These are phyloP conservation scores for Pulveroboletus sp. DNA, from an alignment of 768 basidiomycete species.

Conservation along the genomic window DNA sequence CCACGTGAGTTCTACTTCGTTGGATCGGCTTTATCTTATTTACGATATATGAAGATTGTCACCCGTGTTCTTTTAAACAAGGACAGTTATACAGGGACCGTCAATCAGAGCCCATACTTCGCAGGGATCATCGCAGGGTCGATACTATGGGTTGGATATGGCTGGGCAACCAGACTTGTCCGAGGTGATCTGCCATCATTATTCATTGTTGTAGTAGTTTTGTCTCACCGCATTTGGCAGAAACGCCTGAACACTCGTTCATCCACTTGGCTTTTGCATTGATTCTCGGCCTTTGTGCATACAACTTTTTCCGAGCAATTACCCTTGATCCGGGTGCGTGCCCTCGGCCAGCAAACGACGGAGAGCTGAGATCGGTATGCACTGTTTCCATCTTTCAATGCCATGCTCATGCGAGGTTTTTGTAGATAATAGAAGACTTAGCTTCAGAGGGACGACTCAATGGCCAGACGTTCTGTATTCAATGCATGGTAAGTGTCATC, in stretches of 20 bases:
- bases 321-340: constrained; percentile 89
- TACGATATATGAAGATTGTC: constrained; percentile 54
- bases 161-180: constrained; percentile 78
- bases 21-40: constrained; percentile 1
- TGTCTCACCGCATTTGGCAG: constrained; percentile 35
- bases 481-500: constrained; percentile 72
- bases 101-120: constrained; percentile 90
- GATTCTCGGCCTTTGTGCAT: constrained; percentile 65
- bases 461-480: constrained; percentile 94
- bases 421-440: constrained; percentile 84
- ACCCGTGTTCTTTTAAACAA: constrained; percentile 85
- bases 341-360: constrained; percentile 76
- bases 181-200: constrained; percentile 46
- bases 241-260: constrained; percentile 73
- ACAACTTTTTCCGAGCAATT: constrained; percentile 90
- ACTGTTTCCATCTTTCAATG: neutral
- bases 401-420: neutral
- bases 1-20: constrained; percentile 57
- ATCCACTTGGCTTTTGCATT: constrained; percentile 77
- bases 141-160: constrained; percentile 82
- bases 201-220: neutral
- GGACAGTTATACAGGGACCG: constrained; percentile 75
- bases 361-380: constrained; percentile 82
- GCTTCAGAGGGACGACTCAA: constrained; percentile 87
- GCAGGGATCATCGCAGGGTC: constrained; percentile 85